Evolutionary conservation across 2,329 filamentous ascomycete genomes (phyloP), one percentile per base, ranked within the genome.

Genomic region (Tolypocladium pustulatum): DNA sequence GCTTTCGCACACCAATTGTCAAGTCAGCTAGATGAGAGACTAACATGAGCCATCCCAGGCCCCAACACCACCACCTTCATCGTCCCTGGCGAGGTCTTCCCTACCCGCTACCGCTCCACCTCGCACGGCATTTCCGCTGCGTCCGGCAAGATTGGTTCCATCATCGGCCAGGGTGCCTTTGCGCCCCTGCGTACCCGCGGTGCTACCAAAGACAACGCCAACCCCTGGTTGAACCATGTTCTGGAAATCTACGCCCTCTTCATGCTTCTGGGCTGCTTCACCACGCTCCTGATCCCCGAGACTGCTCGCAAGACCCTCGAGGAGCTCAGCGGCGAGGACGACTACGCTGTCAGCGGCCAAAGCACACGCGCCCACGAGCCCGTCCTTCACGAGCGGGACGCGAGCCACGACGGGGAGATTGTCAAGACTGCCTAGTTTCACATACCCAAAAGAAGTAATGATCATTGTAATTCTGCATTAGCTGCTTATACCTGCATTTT

Each of bases 141-240:
- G 57, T 72, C 75, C 0, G 79, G 80, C 63, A 82, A 83, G 73
- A 74, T 82, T 61, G 81, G 81, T 25, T 80, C 78, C 65, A 81
- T 83, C 68, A 81, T 81, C 60, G 79, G 79, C 57, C 79, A 82
- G 73, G 79, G 79, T 46, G 81, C 82, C 65, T 82, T 85, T 64
- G 78, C 80, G 2, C 79, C 77, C 15, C 76, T 85, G 20, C 75
- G 80, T 55, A 78, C 76, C 13, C 69, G 69, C 17, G 75, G 76
- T n/a, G 77, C 73, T 20, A 74, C 74, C 38, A 59, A 63, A 9
- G 63, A 57, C 2, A 74, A 75, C 61, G 63, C 67, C 0, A 66
- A 70, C 20, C 88, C 87, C 1, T 91, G 88, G 88, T 80, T 91
- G 71, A 80, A 90, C 74, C 88, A 91, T 71, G 87, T 91, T 46